Percentiles rank a stretch among this genome's conserved stretches.
Evolutionary conservation across 495 filamentous ascomycete species (phyloP).

Genomic region (Penicillium malachiteum): DNA sequence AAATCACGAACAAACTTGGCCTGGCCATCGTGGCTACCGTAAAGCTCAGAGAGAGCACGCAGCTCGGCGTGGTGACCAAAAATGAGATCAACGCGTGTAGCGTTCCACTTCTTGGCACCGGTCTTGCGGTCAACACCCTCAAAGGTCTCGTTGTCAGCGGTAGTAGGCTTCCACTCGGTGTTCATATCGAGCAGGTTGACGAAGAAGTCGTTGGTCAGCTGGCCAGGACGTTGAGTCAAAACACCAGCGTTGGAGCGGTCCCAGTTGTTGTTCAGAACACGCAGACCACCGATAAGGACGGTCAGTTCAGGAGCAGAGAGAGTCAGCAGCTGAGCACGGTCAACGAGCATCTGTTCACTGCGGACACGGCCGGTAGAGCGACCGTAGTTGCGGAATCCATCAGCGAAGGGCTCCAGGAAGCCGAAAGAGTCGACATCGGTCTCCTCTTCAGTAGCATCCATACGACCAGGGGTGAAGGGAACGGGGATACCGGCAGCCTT

Average conservation of each 20-base stretch:
- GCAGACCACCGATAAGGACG: constrained; percentile 65
- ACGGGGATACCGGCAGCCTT: constrained; percentile 40
- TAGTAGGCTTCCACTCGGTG: constrained; percentile 59
- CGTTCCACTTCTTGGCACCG: constrained; percentile 66
- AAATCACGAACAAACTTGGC: constrained; percentile 70
- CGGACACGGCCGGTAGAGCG: constrained; percentile 54
- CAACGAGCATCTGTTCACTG: constrained; percentile 65
- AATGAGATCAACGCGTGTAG: constrained; percentile 64
- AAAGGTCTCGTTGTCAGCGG: constrained; percentile 50
- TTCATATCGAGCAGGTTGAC: constrained; percentile 67
- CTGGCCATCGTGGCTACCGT: constrained; percentile 52
- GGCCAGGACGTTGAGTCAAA: constrained; percentile 60
- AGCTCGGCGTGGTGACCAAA: constrained; percentile 72
- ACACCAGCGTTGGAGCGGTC: constrained; percentile 62
- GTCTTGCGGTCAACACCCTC: constrained; percentile 65
- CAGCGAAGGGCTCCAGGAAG: constrained; percentile 59
- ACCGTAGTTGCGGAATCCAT: constrained; percentile 77
- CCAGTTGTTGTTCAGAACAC: constrained; percentile 63
- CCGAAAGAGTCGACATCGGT: constrained; percentile 62
- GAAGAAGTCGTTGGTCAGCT: constrained; percentile 75
- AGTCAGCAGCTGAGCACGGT: constrained; percentile 64
- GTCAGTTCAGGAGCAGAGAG: constrained; percentile 67
- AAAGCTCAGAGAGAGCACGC: constrained; percentile 66
- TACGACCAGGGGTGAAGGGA: constrained; percentile 48
- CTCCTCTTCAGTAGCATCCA: constrained; percentile 59